These are phyloP conservation scores for Sporothrix pallida DNA, from an alignment of 2,329 filamentous ascomycete species.

Conservation along the genomic window DNA sequence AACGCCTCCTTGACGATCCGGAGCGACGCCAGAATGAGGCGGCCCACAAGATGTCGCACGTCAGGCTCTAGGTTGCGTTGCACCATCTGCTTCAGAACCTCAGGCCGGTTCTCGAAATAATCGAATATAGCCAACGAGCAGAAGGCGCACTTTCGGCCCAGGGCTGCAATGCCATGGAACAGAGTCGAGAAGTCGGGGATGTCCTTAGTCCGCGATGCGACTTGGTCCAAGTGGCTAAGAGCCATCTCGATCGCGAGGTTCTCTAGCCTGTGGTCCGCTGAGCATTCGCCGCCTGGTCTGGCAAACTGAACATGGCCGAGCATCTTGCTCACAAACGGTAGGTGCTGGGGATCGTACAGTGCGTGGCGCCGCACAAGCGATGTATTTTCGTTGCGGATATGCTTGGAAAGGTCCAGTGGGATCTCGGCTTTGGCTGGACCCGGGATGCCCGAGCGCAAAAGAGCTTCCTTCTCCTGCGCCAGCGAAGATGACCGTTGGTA, in stretches of 20 bases:
- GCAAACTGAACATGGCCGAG: constrained; percentile 62
- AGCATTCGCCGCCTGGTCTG: constrained; percentile 54
- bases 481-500: constrained; percentile 81
- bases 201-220: constrained; percentile 74
- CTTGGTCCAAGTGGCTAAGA: constrained; percentile 73
- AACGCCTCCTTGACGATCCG: constrained; percentile 55
- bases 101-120: constrained; percentile 63
- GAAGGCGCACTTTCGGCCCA: constrained; percentile 56
- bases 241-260: constrained; percentile 60
- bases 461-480: constrained; percentile 56
- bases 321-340: constrained; percentile 68
- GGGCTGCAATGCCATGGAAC: constrained; percentile 51
- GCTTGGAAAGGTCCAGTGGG: constrained; percentile 55
- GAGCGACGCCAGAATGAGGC: constrained; percentile 60
- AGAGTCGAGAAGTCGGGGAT: constrained; percentile 64
- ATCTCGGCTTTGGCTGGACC: constrained; percentile 55
- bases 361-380: constrained; percentile 76
- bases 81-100: constrained; percentile 68
- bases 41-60: constrained; percentile 60
- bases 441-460: constrained; percentile 47
- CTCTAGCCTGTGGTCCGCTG: constrained; percentile 53
- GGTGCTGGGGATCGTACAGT: constrained; percentile 75
- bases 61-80: constrained; percentile 63
- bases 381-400: constrained; percentile 75
- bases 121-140: constrained; percentile 66